A percentile compares a stretch with the other conserved stretches of the same genome.
Conservation (phyloP, 768 basidiomycete genomes). For the Piloderma croceum region DNA sequence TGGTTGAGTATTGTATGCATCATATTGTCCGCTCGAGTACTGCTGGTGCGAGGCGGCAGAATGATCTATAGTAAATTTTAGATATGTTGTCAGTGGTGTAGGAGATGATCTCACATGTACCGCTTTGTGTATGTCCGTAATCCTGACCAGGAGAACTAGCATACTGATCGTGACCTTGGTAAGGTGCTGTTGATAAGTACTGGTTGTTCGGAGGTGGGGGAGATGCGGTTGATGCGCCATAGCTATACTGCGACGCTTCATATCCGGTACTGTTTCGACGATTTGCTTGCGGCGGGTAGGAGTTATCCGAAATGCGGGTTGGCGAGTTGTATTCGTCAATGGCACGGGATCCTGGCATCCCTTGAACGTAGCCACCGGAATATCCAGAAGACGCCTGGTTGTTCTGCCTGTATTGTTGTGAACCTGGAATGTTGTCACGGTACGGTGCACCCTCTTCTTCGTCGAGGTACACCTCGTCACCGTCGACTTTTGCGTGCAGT, state of each 20-base stretch:
- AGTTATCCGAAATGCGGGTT: conserved; percentile 34
- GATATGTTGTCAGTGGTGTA: conserved; percentile 1
- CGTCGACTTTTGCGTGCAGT: conserved; percentile 53
- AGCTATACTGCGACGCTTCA: conserved; percentile 30
- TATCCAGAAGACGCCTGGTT: conserved; percentile 28
- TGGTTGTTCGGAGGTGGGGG: conserved; percentile 23
- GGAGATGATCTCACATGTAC: conserved; percentile 44
- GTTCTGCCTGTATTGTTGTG: conserved; percentile 27
- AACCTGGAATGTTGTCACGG: conserved; percentile 24
- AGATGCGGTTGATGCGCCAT: conserved; percentile 15
- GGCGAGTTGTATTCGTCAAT: conserved; percentile 62
- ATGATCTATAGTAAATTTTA: conserved; percentile 40
- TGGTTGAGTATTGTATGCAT: conserved; percentile 28
- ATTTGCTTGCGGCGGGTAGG: conserved; percentile 39
- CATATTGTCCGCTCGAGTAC: conserved; percentile 45
- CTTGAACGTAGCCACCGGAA: conserved; percentile 59
- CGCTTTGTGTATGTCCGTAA: conserved; percentile 54
- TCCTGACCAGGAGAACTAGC: conserved; percentile 23
- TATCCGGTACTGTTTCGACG: conserved; percentile 38
- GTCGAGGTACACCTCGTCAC: conserved; percentile 53
- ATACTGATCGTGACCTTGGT: conserved; percentile 29
- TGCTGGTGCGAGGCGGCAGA: conserved; percentile 47
- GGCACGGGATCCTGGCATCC: conserved; percentile 57
- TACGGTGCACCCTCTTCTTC: conserved; percentile 36
- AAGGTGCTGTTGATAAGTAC: conserved; percentile 28